A percentile compares a stretch with the other conserved stretches of the same genome.
Conservation (phyloP, 306 rosid genomes). For the Gleditsia sinensis region DNA sequence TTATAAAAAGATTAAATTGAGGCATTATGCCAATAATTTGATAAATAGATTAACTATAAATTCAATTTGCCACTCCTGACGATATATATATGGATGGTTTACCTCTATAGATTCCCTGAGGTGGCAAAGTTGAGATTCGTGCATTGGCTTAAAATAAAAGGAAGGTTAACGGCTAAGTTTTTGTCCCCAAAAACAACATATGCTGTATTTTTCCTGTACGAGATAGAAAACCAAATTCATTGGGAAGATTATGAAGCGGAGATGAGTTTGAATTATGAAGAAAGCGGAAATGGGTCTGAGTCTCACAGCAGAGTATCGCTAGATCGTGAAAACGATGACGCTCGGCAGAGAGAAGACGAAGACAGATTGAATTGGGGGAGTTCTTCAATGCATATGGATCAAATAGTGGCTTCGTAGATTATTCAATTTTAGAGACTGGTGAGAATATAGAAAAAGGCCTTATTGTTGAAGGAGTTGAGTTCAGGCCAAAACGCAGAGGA, state of each 20-base stretch:
- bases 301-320: neutral
- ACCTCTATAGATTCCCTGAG: constrained; percentile 34
- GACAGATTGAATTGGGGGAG: constrained; percentile 45
- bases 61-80: too few relatives aligned
- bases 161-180: constrained; percentile 12
- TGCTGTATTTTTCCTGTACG: constrained; percentile 37
- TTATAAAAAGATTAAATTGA: too few relatives aligned
- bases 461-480: constrained; percentile 42
- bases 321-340: neutral
- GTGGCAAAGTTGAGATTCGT: constrained; percentile 26
- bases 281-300: neutral
- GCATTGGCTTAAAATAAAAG: constrained; percentile 36
- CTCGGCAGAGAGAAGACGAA: constrained; percentile 20
- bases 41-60: too few relatives aligned
- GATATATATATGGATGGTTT: too few relatives aligned
- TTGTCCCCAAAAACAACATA: constrained; percentile 36
- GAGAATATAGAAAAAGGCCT: constrained; percentile 1
- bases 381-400: constrained; percentile 39
- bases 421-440: neutral
- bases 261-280: neutral
- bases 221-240: too few relatives aligned
- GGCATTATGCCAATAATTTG: too few relatives aligned
- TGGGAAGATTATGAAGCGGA: neutral
- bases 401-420: constrained; percentile 14
- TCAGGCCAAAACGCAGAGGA: constrained; percentile 31